phyloP scores from a whole-genome alignment of 352 stramenopile species.

The Phytophthora macrochlamydospora region DNA sequence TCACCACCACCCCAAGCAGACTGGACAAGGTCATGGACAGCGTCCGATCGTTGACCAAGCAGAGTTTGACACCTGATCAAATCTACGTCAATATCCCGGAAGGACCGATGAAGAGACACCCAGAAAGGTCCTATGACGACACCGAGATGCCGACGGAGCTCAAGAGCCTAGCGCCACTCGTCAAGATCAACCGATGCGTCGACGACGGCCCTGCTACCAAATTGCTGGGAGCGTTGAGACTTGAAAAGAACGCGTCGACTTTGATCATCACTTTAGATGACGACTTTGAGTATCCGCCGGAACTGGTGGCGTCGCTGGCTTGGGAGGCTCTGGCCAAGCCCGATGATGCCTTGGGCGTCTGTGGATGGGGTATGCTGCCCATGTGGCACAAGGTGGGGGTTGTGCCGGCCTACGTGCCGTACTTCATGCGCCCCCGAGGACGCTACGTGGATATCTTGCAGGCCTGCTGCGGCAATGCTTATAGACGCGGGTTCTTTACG shows the following conservation, averaged over 20 bases:
- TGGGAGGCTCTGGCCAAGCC: constrained; percentile 70
- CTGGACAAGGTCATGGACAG: constrained; percentile 82
- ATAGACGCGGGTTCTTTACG: constrained; percentile 76
- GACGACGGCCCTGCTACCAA: constrained; percentile 86
- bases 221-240: constrained; percentile 63
- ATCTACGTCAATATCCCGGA: constrained; percentile 82
- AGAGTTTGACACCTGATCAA: constrained; percentile 70
- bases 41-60: constrained; percentile 57
- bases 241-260: constrained; percentile 62
- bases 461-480: constrained; percentile 73
- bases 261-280: constrained; percentile 86
- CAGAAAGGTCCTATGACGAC: constrained; percentile 80
- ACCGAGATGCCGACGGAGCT: constrained; percentile 58
- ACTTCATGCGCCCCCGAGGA: constrained; percentile 76
- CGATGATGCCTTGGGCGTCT: constrained; percentile 71
- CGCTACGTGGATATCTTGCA: constrained; percentile 82
- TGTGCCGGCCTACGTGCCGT: constrained; percentile 81
- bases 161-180: constrained; percentile 46
- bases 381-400: constrained; percentile 78
- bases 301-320: constrained; percentile 64
- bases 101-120: constrained; percentile 78
- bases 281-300: constrained; percentile 79
- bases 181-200: constrained; percentile 73
- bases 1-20: constrained; percentile 77
- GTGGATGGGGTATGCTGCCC: constrained; percentile 81